Evolutionary conservation across 306 rosid species (phyloP), one percentile per base, ranked within the genome.

Genomic region (Quercus cerris): DNA sequence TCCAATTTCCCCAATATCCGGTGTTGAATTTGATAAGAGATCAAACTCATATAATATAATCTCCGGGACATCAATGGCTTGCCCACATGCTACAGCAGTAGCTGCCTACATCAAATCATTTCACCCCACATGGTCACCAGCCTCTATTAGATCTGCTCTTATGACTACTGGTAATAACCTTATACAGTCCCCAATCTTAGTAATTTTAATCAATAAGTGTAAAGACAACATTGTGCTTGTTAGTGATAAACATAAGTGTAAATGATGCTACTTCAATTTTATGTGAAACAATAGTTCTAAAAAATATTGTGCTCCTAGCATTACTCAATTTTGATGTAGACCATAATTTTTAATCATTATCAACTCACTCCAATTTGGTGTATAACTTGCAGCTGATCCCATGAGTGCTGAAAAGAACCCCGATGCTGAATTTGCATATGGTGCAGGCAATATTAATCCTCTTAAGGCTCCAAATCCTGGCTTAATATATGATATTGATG

Each of bases 401-500:
- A 15, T 86, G 87, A 86, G 81, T 38, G 3, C 81, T 4, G 27
- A 67, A 2, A 63, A 73, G 9, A 86, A 84, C 46, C 75, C 83
- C 0, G 83, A 84, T 0, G 87, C 81, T 4, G 92, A 89, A 70
- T 76, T 89, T 0, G 89, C 89, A 7, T 89, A 89, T 30, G 92
- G 90, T 0, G 77, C 90, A 0, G 90, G 90, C 25, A 87, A 68
- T 44, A 38, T 89, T 27, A 71, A 82, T 68, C 92, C 89, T 1
- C 5, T 58, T 8, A 78, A 76, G 51, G 88, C 90, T 23, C 13
- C 22, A 17, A 66, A 84, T 74, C 90, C 92, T 14, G 90, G 89
- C n/a, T 74, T 89, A 59, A 75, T 89, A 0, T 89, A 86, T 22
- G 87, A 89, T 10, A 76, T 82, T 3, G 5, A 1, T 0, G 83